Conservation (phyloP, 257 asterid genomes). For the Gentiana dahurica region DNA sequence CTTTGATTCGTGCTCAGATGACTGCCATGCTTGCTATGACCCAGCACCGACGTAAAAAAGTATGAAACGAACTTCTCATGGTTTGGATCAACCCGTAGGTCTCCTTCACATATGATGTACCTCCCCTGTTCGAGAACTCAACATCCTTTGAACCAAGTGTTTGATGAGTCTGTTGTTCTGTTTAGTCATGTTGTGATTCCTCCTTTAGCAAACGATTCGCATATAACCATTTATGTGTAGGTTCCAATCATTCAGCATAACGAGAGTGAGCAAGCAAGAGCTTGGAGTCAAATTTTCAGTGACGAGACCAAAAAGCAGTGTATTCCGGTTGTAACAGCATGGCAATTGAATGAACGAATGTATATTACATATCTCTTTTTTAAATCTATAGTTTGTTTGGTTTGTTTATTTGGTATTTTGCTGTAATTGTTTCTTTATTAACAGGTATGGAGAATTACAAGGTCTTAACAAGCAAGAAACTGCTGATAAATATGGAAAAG, state of each 20-base stretch:
- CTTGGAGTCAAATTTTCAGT: constrained; percentile 88
- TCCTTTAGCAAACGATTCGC: too few relatives aligned
- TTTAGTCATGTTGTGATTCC: too few relatives aligned
- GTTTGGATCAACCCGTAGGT: too few relatives aligned
- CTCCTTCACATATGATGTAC: too few relatives aligned
- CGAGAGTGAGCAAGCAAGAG: constrained; percentile 71
- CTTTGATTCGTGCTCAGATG: constrained; percentile 95
- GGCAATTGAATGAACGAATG: constrained; percentile 99
- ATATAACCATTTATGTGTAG: constrained; percentile 24
- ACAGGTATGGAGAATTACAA: constrained; percentile 94
- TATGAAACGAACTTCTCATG: constrained; percentile 4
- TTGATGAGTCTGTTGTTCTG: too few relatives aligned
- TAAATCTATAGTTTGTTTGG: too few relatives aligned
- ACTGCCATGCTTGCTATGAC: constrained; percentile 99
- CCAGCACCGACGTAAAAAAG: constrained; percentile 97
- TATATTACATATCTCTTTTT: constrained; percentile 13
- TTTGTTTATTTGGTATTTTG: neutral
- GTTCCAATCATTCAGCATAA: constrained; percentile 80
- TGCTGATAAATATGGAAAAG: constrained; percentile 84
- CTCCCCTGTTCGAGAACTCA: too few relatives aligned
- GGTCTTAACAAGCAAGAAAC: constrained; percentile 98
- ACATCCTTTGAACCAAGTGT: too few relatives aligned
- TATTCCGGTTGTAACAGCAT: constrained; percentile 88
- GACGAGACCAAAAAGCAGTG: constrained; percentile 85
- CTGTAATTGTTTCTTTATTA: neutral